Conservation (phyloP, 768 basidiomycete species). For the Termitomyces sp. region DNA sequence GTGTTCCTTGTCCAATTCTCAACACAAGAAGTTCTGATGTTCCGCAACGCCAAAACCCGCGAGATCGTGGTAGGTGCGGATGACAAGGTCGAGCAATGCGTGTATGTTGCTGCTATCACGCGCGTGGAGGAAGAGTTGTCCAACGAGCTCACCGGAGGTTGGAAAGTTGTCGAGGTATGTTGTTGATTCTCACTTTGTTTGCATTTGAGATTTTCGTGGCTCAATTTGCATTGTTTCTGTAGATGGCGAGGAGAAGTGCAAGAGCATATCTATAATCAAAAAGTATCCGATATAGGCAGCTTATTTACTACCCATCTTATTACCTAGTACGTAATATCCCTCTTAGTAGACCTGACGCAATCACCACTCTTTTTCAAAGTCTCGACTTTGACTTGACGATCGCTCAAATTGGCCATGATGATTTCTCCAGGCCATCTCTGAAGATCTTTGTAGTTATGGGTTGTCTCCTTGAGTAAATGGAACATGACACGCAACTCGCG, state of each 20-base stretch:
- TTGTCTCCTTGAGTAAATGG: too few species aligned
- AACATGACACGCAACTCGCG: too few species aligned
- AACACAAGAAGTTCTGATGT: slow-evolving; percentile 90
- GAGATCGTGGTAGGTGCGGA: slow-evolving; percentile 86
- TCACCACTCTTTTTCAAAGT: slow-evolving; percentile 19
- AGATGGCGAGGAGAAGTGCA: slow-evolving; percentile 41
- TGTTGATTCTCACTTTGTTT: neutral
- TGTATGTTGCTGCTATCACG: slow-evolving; percentile 88
- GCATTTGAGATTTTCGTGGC: neutral
- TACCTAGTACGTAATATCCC: slow-evolving; percentile 9
- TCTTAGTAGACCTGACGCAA: slow-evolving; percentile 12
- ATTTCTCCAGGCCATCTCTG: too few species aligned
- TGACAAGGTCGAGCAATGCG: slow-evolving; percentile 88
- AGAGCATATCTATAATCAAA: slow-evolving; percentile 37
- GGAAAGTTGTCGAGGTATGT: slow-evolving; percentile 94
- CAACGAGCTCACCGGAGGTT: slow-evolving; percentile 93
- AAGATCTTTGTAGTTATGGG: too few species aligned
- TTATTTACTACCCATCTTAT: slow-evolving; percentile 15
- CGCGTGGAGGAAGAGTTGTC: slow-evolving; percentile 82
- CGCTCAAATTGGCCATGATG: too few species aligned
- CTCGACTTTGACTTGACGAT: neutral
- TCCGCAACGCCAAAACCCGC: slow-evolving; percentile 85
- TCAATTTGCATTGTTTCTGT: slow-evolving; percentile 4
- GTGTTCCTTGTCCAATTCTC: slow-evolving; percentile 87
- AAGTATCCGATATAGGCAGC: slow-evolving; percentile 4